Percentiles rank a stretch among this genome's conserved stretches.
Conservation (phyloP, 2,329 filamentous ascomycete species). For the Talaromyces funiculosus region DNA sequence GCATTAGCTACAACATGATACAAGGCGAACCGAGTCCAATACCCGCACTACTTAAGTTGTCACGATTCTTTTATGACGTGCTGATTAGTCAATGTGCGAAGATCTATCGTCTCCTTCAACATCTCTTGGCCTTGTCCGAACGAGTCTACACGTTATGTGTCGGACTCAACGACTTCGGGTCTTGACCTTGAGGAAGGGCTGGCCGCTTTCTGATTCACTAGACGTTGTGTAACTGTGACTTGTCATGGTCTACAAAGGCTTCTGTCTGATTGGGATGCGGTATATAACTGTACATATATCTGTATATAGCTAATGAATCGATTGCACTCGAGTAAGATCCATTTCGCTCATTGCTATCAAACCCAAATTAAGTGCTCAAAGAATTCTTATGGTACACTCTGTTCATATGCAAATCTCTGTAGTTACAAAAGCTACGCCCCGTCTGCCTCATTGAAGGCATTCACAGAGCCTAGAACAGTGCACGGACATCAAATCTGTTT, state of each 20-base stretch:
- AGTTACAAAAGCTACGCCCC: not conserved
- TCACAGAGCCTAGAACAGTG: not conserved
- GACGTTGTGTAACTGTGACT: conserved; percentile 12
- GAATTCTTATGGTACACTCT: not conserved
- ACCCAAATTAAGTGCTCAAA: not conserved
- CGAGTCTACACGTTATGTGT: conserved; percentile 14
- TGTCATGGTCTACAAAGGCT: conserved; percentile 10
- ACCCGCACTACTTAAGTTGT: conserved; percentile 94
- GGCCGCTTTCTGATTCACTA: conserved; percentile 12
- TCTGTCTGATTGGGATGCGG: conserved; percentile 25
- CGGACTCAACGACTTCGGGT: not conserved
- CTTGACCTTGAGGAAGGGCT: conserved; percentile 11
- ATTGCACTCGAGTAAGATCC: not conserved
- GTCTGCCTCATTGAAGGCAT: not conserved
- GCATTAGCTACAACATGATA: not conserved
- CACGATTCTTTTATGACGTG: conserved; percentile 77
- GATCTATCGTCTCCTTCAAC: conserved; percentile 47
- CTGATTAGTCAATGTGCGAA: conserved; percentile 97
- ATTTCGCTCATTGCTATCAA: not conserved
- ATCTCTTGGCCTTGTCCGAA: conserved; percentile 25
- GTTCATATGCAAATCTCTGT: not conserved
- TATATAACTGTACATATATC: conserved; percentile 17
- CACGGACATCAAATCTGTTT: not conserved
- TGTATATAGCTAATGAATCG: not conserved
- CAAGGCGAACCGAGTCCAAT: not conserved